These are phyloP conservation scores for Bassia scoparia DNA, from an alignment of 148 eudicot species.

Conservation along the genomic window DNA sequence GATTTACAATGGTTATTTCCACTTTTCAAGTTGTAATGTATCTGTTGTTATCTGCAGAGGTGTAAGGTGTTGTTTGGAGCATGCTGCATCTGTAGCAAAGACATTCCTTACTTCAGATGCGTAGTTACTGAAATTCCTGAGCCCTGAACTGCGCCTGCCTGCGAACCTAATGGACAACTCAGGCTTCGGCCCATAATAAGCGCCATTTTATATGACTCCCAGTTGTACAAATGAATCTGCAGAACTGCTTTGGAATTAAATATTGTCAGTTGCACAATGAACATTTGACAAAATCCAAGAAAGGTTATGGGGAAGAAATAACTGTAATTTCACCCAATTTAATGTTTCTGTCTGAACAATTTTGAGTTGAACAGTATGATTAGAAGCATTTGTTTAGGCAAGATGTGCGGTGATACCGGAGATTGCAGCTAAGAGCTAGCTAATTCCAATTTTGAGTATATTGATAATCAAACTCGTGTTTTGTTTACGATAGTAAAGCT, in stretches of 20 bases:
- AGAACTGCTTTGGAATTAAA: not conserved
- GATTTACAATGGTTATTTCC: no score
- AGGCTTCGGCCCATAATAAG: conserved; percentile 29
- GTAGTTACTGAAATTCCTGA: conserved; percentile 58
- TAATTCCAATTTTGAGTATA: conserved; percentile 13
- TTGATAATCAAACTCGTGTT: not conserved
- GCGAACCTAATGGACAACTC: conserved; percentile 61
- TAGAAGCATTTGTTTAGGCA: no score
- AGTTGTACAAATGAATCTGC: no score
- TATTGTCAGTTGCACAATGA: not conserved
- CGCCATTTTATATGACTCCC: no score
- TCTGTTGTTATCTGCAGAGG: conserved; percentile 32
- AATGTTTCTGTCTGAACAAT: no score
- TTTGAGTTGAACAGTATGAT: no score
- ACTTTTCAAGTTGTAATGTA: no score
- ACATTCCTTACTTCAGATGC: conserved; percentile 71
- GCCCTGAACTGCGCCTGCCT: conserved; percentile 41
- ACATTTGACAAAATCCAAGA: not conserved
- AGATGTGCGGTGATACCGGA: not conserved
- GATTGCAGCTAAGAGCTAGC: conserved; percentile 15
- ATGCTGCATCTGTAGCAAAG: conserved; percentile 65
- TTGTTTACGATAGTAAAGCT: no score
- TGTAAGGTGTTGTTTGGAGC: conserved; percentile 76
- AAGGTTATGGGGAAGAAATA: not conserved
- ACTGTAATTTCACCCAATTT: no score